A percentile compares a stretch with the other conserved stretches of the same genome.
Conservation (phyloP, 2,329 filamentous ascomycete genomes). For the Penicillium griseofulvum region DNA sequence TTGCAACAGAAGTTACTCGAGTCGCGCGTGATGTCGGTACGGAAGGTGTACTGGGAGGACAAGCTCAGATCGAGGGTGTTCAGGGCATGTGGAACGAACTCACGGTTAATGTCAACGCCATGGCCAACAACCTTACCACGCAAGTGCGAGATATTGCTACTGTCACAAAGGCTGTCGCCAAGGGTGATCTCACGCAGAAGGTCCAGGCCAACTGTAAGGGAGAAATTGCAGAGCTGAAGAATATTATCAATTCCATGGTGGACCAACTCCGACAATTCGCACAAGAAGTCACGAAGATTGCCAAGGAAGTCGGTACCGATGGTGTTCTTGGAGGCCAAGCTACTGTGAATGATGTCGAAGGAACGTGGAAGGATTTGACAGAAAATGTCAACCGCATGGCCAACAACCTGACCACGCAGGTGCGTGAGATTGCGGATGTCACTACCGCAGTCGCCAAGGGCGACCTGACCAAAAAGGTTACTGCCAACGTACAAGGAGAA, state of each 20-base stretch:
- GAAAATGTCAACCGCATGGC: slow-evolving; percentile 98
- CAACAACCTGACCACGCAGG: slow-evolving; percentile 95
- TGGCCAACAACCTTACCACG: slow-evolving; percentile 82
- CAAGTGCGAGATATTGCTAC: slow-evolving; percentile 93
- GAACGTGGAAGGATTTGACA: slow-evolving; percentile 94
- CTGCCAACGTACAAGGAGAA: slow-evolving; percentile 88
- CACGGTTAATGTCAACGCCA: slow-evolving; percentile 81
- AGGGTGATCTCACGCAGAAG: slow-evolving; percentile 92
- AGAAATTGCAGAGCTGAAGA: slow-evolving; percentile 92
- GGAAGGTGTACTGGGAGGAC: slow-evolving; percentile 76
- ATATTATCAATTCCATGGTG: slow-evolving; percentile 99
- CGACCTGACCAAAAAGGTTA: slow-evolving; percentile 93
- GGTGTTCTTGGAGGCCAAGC: slow-evolving; percentile 92
- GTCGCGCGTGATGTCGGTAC: slow-evolving; percentile 82
- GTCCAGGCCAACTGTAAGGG: slow-evolving; percentile 89
- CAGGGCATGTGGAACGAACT: slow-evolving; percentile 88
- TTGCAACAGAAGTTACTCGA: slow-evolving; percentile 78
- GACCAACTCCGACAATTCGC: slow-evolving; percentile 96
- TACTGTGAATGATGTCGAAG: slow-evolving; percentile 92
- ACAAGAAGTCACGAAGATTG: slow-evolving; percentile 93
- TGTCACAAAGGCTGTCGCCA: slow-evolving; percentile 67
- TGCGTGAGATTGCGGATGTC: slow-evolving; percentile 94
- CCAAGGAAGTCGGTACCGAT: slow-evolving; percentile 93
- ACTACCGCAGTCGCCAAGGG: slow-evolving; percentile 93
- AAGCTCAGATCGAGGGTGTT: slow-evolving; percentile 78